Evolutionary conservation across 495 filamentous ascomycete genomes (phyloP).

Genomic region (Mytilinidion resinicola): DNA sequence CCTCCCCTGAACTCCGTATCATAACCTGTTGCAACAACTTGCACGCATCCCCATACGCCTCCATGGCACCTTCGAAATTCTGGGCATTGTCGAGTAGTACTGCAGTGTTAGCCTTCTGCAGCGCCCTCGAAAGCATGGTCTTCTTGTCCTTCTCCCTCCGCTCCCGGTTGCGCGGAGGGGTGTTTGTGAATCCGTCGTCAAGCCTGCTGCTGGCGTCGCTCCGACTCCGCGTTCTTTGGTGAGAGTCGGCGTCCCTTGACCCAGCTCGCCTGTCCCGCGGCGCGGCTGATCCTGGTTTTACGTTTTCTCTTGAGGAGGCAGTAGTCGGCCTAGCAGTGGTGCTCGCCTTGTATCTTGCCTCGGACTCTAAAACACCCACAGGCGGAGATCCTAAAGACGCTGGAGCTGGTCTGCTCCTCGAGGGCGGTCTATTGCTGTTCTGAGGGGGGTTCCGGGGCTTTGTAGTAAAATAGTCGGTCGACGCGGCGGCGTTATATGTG

Average conservation of each 20-base stretch:
- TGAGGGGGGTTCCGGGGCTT: constrained; percentile 2
- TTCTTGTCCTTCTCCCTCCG: constrained; percentile 52
- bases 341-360: constrained; percentile 21
- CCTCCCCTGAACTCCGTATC: constrained; percentile 66
- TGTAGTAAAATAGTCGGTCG: constrained; percentile 24
- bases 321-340: constrained; percentile 10
- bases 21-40: constrained; percentile 80
- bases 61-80: constrained; percentile 86
- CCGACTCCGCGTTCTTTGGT: constrained; percentile 15
- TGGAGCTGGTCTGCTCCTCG: constrained; percentile 17
- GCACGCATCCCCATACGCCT: constrained; percentile 88
- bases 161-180: constrained; percentile 27
- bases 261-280: constrained; percentile 8
- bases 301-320: constrained; percentile 5
- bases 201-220: constrained; percentile 25
- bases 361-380: constrained; percentile 20
- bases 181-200: constrained; percentile 23
- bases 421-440: constrained; percentile 13
- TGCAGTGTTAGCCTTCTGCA: constrained; percentile 92
- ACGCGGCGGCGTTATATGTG: constrained; percentile 15
- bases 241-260: constrained; percentile 14
- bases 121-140: constrained; percentile 83
- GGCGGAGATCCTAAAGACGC: constrained; percentile 24
- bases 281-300: constrained; percentile 7
- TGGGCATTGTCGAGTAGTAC: constrained; percentile 91